These are phyloP conservation scores for Euphorbia tirucalli DNA, from an alignment of 345 rosid species.

Conservation along the genomic window DNA sequence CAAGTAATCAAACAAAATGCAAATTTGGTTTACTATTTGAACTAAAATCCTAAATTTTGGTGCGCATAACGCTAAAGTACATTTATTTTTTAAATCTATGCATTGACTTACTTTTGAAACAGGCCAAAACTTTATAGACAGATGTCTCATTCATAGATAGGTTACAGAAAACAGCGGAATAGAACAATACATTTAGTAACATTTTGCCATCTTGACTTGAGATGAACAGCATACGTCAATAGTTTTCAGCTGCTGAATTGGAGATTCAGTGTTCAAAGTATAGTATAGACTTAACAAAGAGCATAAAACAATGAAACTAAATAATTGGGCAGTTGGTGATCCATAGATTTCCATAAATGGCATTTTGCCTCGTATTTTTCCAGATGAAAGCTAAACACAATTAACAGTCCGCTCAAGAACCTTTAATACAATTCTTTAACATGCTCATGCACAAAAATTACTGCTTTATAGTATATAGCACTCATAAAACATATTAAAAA, in stretches of 20 bases:
- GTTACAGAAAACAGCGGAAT: background rate
- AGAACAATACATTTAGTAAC: background rate
- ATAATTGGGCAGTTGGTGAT: background rate
- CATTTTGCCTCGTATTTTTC: background rate
- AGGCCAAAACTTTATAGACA: background rate
- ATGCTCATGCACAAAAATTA: background rate
- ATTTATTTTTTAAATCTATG: background rate
- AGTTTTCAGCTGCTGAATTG: background rate
- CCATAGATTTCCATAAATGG: background rate
- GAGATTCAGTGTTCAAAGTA: background rate
- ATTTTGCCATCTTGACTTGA: background rate
- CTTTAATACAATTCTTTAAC: no score
- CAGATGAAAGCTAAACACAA: no score
- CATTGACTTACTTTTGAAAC: background rate
- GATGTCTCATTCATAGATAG: background rate
- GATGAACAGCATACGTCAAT: background rate
- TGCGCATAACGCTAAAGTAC: background rate
- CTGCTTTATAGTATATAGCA: background rate
- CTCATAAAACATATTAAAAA: background rate
- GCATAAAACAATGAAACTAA: background rate
- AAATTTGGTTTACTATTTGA: background rate
- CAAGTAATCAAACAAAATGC: background rate
- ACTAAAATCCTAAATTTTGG: background rate
- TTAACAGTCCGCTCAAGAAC: background rate
- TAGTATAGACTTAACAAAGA: background rate